phyloP scores from a whole-genome alignment of 2,329 filamentous ascomycete species.

The Curvularia sp. region DNA sequence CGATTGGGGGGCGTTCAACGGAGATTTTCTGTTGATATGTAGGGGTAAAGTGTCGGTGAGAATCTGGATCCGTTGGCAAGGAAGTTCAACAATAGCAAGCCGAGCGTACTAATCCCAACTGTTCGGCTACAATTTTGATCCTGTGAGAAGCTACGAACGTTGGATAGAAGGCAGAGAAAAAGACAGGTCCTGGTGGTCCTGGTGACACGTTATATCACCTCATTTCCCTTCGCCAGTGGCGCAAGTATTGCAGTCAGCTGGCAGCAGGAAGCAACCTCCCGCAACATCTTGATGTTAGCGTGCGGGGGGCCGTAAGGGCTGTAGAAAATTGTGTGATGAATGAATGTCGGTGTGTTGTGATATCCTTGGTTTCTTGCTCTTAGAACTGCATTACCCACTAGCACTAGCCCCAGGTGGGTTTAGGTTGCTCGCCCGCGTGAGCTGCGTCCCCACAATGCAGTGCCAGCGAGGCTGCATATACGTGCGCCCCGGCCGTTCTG shows the following conservation, averaged over 20 bases:
- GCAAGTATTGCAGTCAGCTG: slow-evolving; percentile 2
- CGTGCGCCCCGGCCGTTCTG: neutral
- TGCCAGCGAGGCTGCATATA: slow-evolving; percentile 8
- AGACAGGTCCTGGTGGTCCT: slow-evolving; percentile 1
- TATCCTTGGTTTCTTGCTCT: slow-evolving; percentile 1
- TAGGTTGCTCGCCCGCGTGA: slow-evolving; percentile 5
- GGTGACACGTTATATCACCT: neutral
- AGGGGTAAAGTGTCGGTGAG: slow-evolving; percentile 6
- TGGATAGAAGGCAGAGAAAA: neutral
- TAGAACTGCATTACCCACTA: slow-evolving; percentile 1
- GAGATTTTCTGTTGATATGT: slow-evolving; percentile 1
- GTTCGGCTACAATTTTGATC: neutral
- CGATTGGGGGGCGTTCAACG: neutral
- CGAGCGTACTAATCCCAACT: slow-evolving; percentile 2
- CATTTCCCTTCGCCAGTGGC: neutral
- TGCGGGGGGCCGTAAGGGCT: slow-evolving; percentile 3
- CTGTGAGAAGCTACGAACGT: neutral
- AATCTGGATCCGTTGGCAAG: slow-evolving; percentile 6
- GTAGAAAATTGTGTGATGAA: slow-evolving; percentile 4
- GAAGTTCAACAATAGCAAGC: neutral
- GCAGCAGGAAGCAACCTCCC: neutral
- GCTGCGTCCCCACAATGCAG: slow-evolving; percentile 2
- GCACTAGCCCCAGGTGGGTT: neutral
- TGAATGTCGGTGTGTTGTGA: slow-evolving; percentile 10
- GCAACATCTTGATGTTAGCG: neutral